Evolutionary conservation across 2,329 filamentous ascomycete species (phyloP).

Genomic region (Colletotrichum australisinense): DNA sequence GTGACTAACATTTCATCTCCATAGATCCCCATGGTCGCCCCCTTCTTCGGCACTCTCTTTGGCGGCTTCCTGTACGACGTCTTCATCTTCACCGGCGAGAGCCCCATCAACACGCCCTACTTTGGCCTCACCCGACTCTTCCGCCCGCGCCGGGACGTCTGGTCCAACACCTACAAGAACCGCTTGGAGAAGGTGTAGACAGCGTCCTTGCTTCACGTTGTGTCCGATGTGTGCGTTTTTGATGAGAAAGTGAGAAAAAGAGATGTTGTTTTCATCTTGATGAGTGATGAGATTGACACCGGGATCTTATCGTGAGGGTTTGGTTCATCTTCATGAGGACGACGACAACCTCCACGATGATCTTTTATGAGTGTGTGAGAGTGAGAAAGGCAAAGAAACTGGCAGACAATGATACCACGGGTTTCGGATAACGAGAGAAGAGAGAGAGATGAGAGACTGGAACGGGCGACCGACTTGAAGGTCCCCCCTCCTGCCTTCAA

Average conservation of each 20-base stretch:
- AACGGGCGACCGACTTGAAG: not conserved
- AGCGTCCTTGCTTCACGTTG: no score
- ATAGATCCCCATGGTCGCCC: slow-evolving; percentile 78
- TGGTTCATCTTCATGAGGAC: not conserved
- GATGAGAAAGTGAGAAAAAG: not conserved
- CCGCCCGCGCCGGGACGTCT: slow-evolving; percentile 47
- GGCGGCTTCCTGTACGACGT: slow-evolving; percentile 76
- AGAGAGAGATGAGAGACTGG: not conserved
- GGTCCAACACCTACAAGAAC: slow-evolving; percentile 39
- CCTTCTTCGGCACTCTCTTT: slow-evolving; percentile 72
- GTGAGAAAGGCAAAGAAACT: not conserved
- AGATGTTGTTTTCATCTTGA: not conserved
- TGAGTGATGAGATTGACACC: not conserved
- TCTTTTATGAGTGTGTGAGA: not conserved
- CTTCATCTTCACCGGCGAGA: slow-evolving; percentile 77
- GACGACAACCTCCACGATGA: no score
- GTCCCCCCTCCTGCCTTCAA: no score
- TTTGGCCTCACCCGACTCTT: slow-evolving; percentile 69
- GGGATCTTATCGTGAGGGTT: not conserved
- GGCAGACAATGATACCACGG: not conserved
- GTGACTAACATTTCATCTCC: slow-evolving; percentile 13
- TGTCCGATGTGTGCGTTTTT: not conserved
- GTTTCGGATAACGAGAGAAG: not conserved
- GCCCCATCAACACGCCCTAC: slow-evolving; percentile 75
- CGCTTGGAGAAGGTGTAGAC: slow-evolving; percentile 15